These are phyloP conservation scores for Aspergillus tanneri DNA, from an alignment of 2,329 filamentous ascomycete species.

Conservation along the genomic window DNA sequence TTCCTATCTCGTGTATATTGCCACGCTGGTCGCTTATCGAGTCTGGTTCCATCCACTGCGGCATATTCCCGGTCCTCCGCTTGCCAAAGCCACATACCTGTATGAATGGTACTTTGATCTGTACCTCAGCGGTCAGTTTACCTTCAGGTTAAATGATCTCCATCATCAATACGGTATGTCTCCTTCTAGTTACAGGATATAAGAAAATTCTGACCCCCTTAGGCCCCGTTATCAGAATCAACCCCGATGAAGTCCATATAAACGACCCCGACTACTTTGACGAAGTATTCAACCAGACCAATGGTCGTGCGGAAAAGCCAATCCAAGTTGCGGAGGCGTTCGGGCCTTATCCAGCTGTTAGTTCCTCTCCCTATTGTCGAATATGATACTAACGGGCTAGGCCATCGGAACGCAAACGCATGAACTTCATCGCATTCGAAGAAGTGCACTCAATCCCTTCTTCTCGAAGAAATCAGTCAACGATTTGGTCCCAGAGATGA, in stretches of 20 bases:
- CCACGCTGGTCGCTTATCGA: background rate
- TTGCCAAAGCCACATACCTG: conserved; percentile 1
- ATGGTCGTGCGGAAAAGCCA: background rate
- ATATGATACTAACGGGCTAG: background rate
- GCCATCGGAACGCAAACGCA: conserved; percentile 2
- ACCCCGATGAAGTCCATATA: conserved; percentile 6
- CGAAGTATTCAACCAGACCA: background rate
- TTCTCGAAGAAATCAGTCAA: conserved; percentile 5
- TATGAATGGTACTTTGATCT: conserved; percentile 11
- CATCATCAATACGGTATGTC: conserved; percentile 4
- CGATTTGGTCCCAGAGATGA: background rate
- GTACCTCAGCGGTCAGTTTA: background rate
- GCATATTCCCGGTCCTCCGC: conserved; percentile 2
- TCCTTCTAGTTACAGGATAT: too few relatives aligned
- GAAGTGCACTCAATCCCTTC: background rate
- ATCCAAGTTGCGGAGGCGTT: background rate
- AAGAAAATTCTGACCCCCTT: background rate
- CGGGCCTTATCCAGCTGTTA: background rate
- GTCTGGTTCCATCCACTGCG: background rate
- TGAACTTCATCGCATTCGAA: background rate
- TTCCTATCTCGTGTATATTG: background rate
- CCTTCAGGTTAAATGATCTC: background rate
- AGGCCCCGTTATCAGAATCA: conserved; percentile 5
- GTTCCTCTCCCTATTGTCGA: too few relatives aligned
- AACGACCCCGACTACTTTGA: conserved; percentile 3